These are phyloP conservation scores for Tillandsia fasciculata DNA, from an alignment of 176 grass and related monocot species.

Conservation along the genomic window DNA sequence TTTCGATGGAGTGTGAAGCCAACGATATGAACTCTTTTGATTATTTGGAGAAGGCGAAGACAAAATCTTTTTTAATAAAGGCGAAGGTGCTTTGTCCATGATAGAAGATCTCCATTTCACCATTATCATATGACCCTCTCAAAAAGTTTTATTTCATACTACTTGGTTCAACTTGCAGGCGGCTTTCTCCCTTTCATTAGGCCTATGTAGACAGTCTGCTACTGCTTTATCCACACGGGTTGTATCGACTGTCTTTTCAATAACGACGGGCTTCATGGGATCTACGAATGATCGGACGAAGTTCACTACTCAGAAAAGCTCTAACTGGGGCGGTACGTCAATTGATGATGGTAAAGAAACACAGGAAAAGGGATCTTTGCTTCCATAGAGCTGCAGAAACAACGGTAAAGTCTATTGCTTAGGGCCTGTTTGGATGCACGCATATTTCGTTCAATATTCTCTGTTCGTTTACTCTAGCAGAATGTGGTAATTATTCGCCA, in stretches of 20 bases:
- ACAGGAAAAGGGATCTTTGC: conserved; percentile 39
- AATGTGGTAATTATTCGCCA: no score
- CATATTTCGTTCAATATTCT: no score
- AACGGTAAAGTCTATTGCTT: conserved; percentile 35
- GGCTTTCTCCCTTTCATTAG: conserved; percentile 73
- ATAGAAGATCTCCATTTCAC: not conserved
- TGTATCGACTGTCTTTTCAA: conserved; percentile 89
- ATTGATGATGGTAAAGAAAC: conserved; percentile 34
- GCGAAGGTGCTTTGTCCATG: conserved; percentile 50
- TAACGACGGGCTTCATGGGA: conserved; percentile 75
- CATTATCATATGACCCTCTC: not conserved
- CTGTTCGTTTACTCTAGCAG: no score
- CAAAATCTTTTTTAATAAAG: conserved; percentile 53
- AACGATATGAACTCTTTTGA: conserved; percentile 45
- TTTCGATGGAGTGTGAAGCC: conserved; percentile 36
- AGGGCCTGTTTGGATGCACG: conserved; percentile 10
- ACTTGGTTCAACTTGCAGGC: conserved; percentile 35
- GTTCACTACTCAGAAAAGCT: conserved; percentile 47
- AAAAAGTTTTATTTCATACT: not conserved
- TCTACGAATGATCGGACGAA: conserved; percentile 44
- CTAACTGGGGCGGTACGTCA: conserved; percentile 51
- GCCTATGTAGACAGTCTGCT: conserved; percentile 60
- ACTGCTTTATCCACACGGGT: conserved; percentile 77
- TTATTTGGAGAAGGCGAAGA: conserved; percentile 49
- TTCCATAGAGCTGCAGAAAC: conserved; percentile 34